Conservation (phyloP, 2,329 filamentous ascomycete species). For the Colletotrichum kahawae region DNA sequence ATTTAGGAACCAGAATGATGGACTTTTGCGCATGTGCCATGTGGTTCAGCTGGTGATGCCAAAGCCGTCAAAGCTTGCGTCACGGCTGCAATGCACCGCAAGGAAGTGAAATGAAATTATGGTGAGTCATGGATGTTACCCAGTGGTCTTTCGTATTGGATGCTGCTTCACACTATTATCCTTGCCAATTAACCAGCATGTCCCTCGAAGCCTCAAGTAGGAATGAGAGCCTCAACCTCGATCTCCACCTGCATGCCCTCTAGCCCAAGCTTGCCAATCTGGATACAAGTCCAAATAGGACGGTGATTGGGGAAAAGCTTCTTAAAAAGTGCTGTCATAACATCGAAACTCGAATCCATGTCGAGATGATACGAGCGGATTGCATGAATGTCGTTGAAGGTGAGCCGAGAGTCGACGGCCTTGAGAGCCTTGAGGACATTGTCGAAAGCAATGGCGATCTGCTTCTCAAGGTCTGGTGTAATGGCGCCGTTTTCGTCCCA, state of each 20-base stretch:
- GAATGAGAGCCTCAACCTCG: constrained; percentile 51
- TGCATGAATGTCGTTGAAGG: constrained; percentile 30
- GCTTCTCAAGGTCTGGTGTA: constrained; percentile 30
- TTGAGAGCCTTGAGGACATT: constrained; percentile 29
- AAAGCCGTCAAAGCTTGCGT: not conserved
- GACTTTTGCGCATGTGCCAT: not conserved
- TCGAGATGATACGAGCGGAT: constrained; percentile 29
- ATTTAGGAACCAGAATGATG: fast-evolving
- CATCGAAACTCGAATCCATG: constrained; percentile 31
- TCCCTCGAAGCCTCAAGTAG: not conserved
- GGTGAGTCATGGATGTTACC: not conserved
- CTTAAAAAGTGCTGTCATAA: constrained; percentile 51
- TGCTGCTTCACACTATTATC: not conserved
- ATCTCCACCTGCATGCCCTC: constrained; percentile 63
- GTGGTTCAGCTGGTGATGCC: not conserved
- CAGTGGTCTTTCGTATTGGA: not conserved
- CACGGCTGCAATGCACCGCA: not conserved
- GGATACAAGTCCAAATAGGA: constrained; percentile 59
- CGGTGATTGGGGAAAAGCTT: constrained; percentile 57
- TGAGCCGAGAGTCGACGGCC: constrained; percentile 34
- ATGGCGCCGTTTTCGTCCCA: constrained; percentile 26
- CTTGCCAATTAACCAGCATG: not conserved
- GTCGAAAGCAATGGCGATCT: constrained; percentile 43
- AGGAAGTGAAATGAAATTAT: not conserved
- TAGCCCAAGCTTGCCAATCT: constrained; percentile 50